These are phyloP conservation scores for Aspergillus amoenus DNA, from an alignment of 2,329 filamentous ascomycete genomes.

Conservation along the genomic window DNA sequence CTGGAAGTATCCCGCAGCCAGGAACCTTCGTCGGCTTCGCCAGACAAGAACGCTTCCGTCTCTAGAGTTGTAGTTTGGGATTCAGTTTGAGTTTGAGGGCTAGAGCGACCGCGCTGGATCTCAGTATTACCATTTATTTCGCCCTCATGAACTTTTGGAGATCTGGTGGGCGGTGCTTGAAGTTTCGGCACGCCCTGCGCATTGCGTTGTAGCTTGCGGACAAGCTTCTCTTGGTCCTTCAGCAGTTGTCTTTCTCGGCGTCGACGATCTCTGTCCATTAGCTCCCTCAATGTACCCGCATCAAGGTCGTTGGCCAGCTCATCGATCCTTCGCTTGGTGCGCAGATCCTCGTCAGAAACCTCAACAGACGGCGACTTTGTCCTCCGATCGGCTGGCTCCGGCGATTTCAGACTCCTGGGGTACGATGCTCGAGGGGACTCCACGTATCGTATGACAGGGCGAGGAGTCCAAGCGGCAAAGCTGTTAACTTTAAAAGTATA, in stretches of 20 bases:
- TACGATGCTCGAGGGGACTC: constrained; percentile 60
- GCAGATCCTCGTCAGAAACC: constrained; percentile 62
- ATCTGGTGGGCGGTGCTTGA: constrained; percentile 48
- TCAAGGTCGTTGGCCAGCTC: constrained; percentile 80
- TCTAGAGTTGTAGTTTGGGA: constrained; percentile 10
- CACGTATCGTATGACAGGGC: constrained; percentile 77
- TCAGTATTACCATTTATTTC: constrained; percentile 7
- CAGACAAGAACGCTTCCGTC: constrained; percentile 10
- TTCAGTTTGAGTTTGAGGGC: constrained; percentile 10
- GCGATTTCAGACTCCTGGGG: constrained; percentile 47
- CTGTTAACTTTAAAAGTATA: constrained; percentile 77
- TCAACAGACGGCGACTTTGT: constrained; percentile 53
- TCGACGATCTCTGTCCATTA: constrained; percentile 86
- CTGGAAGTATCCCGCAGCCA: constrained; percentile 37
- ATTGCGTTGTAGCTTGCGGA: constrained; percentile 46
- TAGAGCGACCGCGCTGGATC: constrained; percentile 7
- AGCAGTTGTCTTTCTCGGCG: constrained; percentile 73
- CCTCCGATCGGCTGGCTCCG: constrained; percentile 50
- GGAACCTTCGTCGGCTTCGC: constrained; percentile 24
- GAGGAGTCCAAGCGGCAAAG: constrained; percentile 77
- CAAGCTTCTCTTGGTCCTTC: constrained; percentile 64
- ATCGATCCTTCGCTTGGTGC: constrained; percentile 63
- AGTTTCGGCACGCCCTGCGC: constrained; percentile 59
- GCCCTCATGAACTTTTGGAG: constrained; percentile 4
- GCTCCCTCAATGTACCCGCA: constrained; percentile 76